A percentile compares a stretch with the other conserved stretches of the same genome.
Evolutionary conservation across 495 filamentous ascomycete genomes (phyloP).

Genomic region (Penicillium coprophilum): DNA sequence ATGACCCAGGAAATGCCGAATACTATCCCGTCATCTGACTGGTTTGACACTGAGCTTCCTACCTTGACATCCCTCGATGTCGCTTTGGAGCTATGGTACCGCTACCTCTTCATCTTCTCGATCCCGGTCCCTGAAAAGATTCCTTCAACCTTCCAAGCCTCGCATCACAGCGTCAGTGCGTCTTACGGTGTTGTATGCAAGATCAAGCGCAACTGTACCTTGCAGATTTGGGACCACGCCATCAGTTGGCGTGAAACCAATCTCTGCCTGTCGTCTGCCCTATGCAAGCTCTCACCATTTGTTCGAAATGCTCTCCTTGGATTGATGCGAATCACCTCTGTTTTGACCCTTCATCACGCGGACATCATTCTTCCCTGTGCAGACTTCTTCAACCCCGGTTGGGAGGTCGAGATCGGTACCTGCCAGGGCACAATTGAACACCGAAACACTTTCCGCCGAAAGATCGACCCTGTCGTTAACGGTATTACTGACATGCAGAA

Average conservation of each 20-base stretch:
- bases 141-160: conserved; percentile 65
- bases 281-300: conserved; percentile 58
- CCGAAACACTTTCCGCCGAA: conserved; percentile 57
- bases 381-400: conserved; percentile 66
- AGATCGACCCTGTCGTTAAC: conserved; percentile 68
- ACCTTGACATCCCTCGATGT: conserved; percentile 56
- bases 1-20: conserved; percentile 56
- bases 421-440: conserved; percentile 58
- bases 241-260: conserved; percentile 66
- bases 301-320: conserved; percentile 56
- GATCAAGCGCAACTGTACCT: conserved; percentile 57
- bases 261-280: conserved; percentile 58
- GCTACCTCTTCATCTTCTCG: conserved; percentile 69
- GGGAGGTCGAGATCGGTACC: conserved; percentile 66
- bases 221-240: conserved; percentile 69
- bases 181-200: conserved; percentile 68
- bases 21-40: conserved; percentile 50
- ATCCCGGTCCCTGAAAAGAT: conserved; percentile 63
- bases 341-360: conserved; percentile 61
- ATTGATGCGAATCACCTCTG: conserved; percentile 58
- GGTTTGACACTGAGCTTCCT: conserved; percentile 59
- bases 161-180: conserved; percentile 63
- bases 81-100: conserved; percentile 61
- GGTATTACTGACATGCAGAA: conserved; percentile 66
- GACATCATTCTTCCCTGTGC: conserved; percentile 66